Percentiles rank a stretch among this genome's conserved stretches.
Conservation (phyloP, 257 asterid genomes). For the Fraxinus excelsior region DNA sequence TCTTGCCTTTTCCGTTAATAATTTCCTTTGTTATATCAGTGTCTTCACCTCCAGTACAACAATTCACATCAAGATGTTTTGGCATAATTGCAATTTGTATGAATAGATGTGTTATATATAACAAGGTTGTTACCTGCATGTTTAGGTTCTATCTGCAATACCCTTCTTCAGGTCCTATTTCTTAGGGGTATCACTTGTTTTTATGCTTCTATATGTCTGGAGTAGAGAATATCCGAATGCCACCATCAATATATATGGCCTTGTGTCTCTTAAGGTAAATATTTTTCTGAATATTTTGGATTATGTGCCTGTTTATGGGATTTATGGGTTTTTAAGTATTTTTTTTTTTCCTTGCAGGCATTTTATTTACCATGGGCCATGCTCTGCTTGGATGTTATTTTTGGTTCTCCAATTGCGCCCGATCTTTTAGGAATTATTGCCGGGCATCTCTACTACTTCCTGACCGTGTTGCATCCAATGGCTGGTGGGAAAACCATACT, state of each 20-base stretch:
- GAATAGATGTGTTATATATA: background rate
- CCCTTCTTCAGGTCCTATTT: conserved; percentile 71
- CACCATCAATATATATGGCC: conserved; percentile 81
- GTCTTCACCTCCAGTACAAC: background rate
- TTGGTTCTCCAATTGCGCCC: conserved; percentile 75
- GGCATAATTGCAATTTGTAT: background rate
- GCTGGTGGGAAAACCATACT: conserved; percentile 78
- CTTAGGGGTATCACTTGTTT: conserved; percentile 81
- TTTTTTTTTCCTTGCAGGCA: conserved; percentile 58
- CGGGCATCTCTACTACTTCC: conserved; percentile 90
- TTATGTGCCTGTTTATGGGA: background rate
- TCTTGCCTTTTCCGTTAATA: background rate
- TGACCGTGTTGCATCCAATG: conserved; percentile 90
- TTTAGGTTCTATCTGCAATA: conserved; percentile 73
- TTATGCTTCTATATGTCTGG: conserved; percentile 97
- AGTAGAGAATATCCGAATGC: conserved; percentile 95
- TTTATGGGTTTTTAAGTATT: background rate
- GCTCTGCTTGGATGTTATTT: conserved; percentile 86
- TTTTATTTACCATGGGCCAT: conserved; percentile 98
- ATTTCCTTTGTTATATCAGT: conserved; percentile 4
- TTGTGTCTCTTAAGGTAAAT: conserved; percentile 77
- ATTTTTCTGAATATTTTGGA: conserved; percentile 8
- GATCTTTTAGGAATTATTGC: conserved; percentile 86
- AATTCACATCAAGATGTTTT: background rate
- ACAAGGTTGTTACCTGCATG: conserved; percentile 14